phyloP scores from a whole-genome alignment of 2,329 filamentous ascomycete genomes.

The Stemphylium beticola region DNA sequence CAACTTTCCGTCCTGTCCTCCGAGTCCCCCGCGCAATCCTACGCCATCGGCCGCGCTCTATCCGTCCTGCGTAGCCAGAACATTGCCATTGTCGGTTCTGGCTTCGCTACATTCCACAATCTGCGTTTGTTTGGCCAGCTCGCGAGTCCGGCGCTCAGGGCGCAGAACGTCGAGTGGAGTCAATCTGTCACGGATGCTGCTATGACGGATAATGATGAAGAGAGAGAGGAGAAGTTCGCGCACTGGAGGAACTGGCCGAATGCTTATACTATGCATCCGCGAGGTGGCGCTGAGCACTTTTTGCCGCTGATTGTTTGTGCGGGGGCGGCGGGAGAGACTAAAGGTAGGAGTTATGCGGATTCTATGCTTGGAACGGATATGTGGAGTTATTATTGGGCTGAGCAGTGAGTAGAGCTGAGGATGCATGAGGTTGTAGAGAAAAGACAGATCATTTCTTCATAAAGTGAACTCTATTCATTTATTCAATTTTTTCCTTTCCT shows the following conservation, averaged over 20 bases:
- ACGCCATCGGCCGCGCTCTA: slow-evolving; percentile 62
- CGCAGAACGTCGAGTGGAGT: slow-evolving; percentile 55
- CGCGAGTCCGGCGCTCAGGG: slow-evolving; percentile 38
- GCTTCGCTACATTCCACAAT: slow-evolving; percentile 66
- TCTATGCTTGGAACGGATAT: slow-evolving; percentile 58
- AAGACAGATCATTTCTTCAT: too few relatives aligned
- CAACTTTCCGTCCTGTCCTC: slow-evolving; percentile 62
- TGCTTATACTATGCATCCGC: slow-evolving; percentile 62
- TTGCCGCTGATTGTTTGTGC: slow-evolving; percentile 65
- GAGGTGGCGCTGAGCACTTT: slow-evolving; percentile 63
- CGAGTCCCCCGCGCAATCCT: slow-evolving; percentile 58
- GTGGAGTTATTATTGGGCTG: slow-evolving; percentile 63
- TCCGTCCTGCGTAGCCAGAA: slow-evolving; percentile 57
- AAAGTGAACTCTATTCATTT: too few relatives aligned
- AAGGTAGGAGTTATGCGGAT: slow-evolving; percentile 57
- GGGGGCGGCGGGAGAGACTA: slow-evolving; percentile 55
- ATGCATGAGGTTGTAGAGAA: background rate
- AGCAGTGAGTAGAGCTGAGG: slow-evolving; percentile 51
- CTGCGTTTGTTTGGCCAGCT: slow-evolving; percentile 51
- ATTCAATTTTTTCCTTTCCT: too few relatives aligned
- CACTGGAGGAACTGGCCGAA: slow-evolving; percentile 58
- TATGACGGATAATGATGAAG: slow-evolving; percentile 38
- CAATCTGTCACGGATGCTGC: slow-evolving; percentile 53
- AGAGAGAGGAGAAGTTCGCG: slow-evolving; percentile 51
- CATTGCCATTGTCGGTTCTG: slow-evolving; percentile 66